Conservation (phyloP, 305 asterid genomes). For the Fraxinus xanthoxyloides region DNA sequence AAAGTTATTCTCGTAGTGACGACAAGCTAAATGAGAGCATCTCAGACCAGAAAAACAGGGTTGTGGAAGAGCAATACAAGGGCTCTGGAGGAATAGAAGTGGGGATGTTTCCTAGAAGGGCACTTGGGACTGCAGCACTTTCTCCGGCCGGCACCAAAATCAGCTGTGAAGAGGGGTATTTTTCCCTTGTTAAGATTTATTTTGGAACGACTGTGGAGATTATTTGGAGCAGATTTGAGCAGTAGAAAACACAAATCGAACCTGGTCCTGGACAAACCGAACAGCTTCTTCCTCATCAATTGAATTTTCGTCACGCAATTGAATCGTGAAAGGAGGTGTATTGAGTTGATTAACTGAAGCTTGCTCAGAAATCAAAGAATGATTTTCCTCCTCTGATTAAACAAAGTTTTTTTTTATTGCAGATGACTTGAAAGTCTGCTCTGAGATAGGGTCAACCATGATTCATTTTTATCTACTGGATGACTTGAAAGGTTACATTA, state of each 20-base stretch:
- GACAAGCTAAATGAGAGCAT: not conserved
- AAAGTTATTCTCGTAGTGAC: not conserved
- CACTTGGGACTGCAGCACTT: constrained; percentile 34
- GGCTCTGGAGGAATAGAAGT: not conserved
- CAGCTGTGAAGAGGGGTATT: not conserved
- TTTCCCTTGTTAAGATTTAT: not conserved
- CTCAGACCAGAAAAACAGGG: not conserved
- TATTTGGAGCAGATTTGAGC: constrained; percentile 1
- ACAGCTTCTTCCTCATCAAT: too few species aligned
- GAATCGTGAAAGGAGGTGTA: too few species aligned
- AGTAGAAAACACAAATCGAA: not conserved
- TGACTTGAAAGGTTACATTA: too few species aligned
- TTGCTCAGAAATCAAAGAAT: too few species aligned
- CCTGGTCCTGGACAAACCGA: too few species aligned
- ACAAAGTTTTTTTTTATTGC: too few species aligned
- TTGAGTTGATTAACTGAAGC: too few species aligned
- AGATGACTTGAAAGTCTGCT: too few species aligned
- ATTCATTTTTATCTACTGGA: too few species aligned
- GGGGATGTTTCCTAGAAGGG: constrained; percentile 46
- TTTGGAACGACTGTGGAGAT: not conserved
- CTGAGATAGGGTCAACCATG: too few species aligned
- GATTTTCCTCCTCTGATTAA: too few species aligned
- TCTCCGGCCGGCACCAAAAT: constrained; percentile 13
- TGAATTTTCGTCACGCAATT: too few species aligned
- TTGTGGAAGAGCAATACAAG: not conserved